A percentile compares a stretch with the other conserved stretches of the same genome.
Evolutionary conservation across 1,284 basidiomycete species (phyloP).

Genomic region (Cutaneotrichosporon mucoides): DNA sequence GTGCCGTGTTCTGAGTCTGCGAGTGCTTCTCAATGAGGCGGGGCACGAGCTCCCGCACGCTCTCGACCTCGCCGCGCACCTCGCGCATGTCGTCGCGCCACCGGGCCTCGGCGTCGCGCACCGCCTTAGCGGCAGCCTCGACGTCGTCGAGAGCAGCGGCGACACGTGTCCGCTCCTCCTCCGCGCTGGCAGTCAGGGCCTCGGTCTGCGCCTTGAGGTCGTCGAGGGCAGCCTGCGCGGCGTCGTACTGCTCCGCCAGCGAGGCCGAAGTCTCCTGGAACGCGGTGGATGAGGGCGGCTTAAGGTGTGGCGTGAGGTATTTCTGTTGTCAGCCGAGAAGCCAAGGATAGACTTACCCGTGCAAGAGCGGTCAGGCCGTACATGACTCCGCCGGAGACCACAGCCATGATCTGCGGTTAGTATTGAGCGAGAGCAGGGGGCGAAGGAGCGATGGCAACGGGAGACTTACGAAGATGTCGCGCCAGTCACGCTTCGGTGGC

Average conservation of each 20-base stretch:
- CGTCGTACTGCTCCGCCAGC: conserved; percentile 87
- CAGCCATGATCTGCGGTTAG: conserved; percentile 73
- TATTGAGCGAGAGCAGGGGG: not conserved
- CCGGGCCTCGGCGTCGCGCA: conserved; percentile 58
- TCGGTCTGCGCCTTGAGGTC: conserved; percentile 53
- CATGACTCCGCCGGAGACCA: conserved; percentile 82
- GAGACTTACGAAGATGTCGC: conserved; percentile 76
- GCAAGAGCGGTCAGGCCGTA: conserved; percentile 84
- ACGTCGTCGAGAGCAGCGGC: conserved; percentile 75
- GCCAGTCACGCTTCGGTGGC: conserved; percentile 69
- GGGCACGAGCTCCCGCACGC: conserved; percentile 70
- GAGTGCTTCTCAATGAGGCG: conserved; percentile 96
- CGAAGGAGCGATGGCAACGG: conserved; percentile 33
- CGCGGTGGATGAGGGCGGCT: conserved; percentile 79
- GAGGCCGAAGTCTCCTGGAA: conserved; percentile 85
- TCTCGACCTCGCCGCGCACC: conserved; percentile 84
- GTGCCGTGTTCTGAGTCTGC: conserved; percentile 64
- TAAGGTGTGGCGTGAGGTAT: conserved; percentile 86
- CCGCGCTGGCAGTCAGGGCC: conserved; percentile 78
- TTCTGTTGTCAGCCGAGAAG: conserved; percentile 56
- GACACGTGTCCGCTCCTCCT: conserved; percentile 75
- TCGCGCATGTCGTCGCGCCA: conserved; percentile 88
- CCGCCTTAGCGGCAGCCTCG: conserved; percentile 54
- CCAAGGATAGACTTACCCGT: conserved; percentile 56
- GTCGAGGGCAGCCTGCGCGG: conserved; percentile 71